Percentiles rank a stretch among this genome's conserved stretches.
phyloP scores from a whole-genome alignment of 1,284 basidiomycete species.

The Papiliotrema laurentii region DNA sequence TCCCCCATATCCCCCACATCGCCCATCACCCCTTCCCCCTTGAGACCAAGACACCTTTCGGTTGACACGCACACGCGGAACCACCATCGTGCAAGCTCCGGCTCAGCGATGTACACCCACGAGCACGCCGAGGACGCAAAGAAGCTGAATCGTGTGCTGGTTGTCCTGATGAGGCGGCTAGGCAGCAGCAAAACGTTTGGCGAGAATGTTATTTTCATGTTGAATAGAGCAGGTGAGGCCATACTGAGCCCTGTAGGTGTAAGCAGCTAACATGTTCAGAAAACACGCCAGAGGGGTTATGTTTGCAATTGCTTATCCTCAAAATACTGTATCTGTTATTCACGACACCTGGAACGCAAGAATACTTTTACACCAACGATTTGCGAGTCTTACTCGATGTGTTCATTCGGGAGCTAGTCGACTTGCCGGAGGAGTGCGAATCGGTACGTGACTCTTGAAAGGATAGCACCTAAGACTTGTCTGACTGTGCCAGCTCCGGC shows the following conservation, averaged over 20 bases:
- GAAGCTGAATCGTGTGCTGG: slow-evolving; percentile 68
- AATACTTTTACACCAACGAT: slow-evolving; percentile 99
- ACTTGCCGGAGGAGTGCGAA: slow-evolving; percentile 89
- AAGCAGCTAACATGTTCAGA: slow-evolving; percentile 50
- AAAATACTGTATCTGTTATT: slow-evolving; percentile 95
- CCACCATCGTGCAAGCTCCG: slow-evolving; percentile 24
- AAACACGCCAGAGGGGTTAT: slow-evolving; percentile 79
- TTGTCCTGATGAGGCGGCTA: slow-evolving; percentile 74
- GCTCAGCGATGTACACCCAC: slow-evolving; percentile 11
- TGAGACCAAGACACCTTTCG: slow-evolving; percentile 4
- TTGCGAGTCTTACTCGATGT: slow-evolving; percentile 93
- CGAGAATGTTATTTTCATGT: slow-evolving; percentile 98
- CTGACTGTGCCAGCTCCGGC: slow-evolving; percentile 77
- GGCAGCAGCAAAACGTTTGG: slow-evolving; percentile 90
- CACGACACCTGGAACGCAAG: slow-evolving; percentile 85
- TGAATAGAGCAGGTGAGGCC: slow-evolving; percentile 82
- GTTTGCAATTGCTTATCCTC: slow-evolving; percentile 89
- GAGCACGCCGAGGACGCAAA: slow-evolving; percentile 40
- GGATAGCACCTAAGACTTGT: neutral
- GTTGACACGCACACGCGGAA: slow-evolving; percentile 11
- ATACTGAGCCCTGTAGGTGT: neutral
- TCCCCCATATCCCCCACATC: slow-evolving; percentile 3
- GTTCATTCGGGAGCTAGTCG: slow-evolving; percentile 83
- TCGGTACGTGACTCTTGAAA: slow-evolving; percentile 58
- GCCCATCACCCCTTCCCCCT: neutral